Evolutionary conservation across 2,329 filamentous ascomycete genomes (phyloP), one percentile per base, ranked within the genome.

Genomic region (Lasiodiplodia hormozganensis): DNA sequence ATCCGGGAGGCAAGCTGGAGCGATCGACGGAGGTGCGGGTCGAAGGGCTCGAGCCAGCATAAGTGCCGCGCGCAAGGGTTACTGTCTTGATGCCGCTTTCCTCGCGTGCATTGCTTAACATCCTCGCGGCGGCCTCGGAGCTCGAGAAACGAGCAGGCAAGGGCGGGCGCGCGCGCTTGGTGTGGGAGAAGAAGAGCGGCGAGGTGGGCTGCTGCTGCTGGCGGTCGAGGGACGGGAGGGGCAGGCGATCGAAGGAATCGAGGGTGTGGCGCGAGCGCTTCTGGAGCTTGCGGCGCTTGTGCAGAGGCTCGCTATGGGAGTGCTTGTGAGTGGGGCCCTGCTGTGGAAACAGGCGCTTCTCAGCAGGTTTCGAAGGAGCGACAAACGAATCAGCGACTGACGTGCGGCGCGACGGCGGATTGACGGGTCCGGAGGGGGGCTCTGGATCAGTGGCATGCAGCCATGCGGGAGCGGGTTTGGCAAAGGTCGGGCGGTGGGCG

Each of bases 101-200:
- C 69, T 86, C 84, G 18, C 79, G 81, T n/a, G 83, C 80, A 71
- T 83, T 85, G 74, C 81, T 83, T 70, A 86, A 80, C 79, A 84
- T 90, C 72, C 77, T 92, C 36, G 87, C 85, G 70, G 86, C 87
- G 78, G 80, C 85, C 80, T 80, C 86, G 78, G 78, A 85, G 77
- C 79, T 87, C 78, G 75, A 88, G 85, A 83, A 90, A 81, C 85
- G 87, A 34, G 78, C 74, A 12, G 84, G 84, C 53, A 86, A 79
- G 40, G 75, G 74, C 11, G 84, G 85, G 8, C 83, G 77, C 47
- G 72, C 73, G 57, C 75, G 78, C 18, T 77, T 79, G 60, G 76
- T 81, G 70, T 85, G 79, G 40, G 84, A 85, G 74, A 87, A 86
- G 81, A 87, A 87, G 8, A 87, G 78, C 2, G 85, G 84, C 54